phyloP scores from a whole-genome alignment of 345 rosid genomes.

The Microthlaspi erraticum region DNA sequence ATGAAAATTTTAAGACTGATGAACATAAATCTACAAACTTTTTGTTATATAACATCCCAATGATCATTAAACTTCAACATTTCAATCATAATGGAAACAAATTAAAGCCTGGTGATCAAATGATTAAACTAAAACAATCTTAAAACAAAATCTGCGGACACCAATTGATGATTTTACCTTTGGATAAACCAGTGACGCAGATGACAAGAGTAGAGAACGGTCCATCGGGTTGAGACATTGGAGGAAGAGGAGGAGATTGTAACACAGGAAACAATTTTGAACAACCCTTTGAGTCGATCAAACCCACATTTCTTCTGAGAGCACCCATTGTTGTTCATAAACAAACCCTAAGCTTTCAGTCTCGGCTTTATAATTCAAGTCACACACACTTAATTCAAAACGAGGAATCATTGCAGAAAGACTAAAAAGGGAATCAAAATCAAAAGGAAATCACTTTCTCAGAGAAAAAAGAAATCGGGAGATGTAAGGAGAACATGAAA shows the following conservation, averaged over 20 bases:
- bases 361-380: slow-evolving; percentile 1
- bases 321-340: slow-evolving; percentile 52
- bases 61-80: neutral
- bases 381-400: slow-evolving; percentile 37
- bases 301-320: slow-evolving; percentile 57
- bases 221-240: slow-evolving; percentile 47
- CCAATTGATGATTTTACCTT: slow-evolving; percentile 51
- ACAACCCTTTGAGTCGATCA: slow-evolving; percentile 77
- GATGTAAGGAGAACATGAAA: slow-evolving; percentile 40
- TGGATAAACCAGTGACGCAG: slow-evolving; percentile 93
- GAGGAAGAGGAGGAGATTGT: slow-evolving; percentile 54
- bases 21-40: neutral
- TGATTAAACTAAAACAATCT: neutral
- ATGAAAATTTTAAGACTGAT: neutral
- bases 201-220: slow-evolving; percentile 80
- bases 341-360: neutral
- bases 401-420: slow-evolving; percentile 45
- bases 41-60: neutral
- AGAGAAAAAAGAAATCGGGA: slow-evolving; percentile 37
- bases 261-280: slow-evolving; percentile 68
- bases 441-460: slow-evolving; percentile 31
- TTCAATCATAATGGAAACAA: neutral
- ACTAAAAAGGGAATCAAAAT: slow-evolving; percentile 25
- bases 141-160: neutral
- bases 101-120: neutral